Conservation (phyloP, 768 basidiomycete species). For the Amanita phalloides region DNA sequence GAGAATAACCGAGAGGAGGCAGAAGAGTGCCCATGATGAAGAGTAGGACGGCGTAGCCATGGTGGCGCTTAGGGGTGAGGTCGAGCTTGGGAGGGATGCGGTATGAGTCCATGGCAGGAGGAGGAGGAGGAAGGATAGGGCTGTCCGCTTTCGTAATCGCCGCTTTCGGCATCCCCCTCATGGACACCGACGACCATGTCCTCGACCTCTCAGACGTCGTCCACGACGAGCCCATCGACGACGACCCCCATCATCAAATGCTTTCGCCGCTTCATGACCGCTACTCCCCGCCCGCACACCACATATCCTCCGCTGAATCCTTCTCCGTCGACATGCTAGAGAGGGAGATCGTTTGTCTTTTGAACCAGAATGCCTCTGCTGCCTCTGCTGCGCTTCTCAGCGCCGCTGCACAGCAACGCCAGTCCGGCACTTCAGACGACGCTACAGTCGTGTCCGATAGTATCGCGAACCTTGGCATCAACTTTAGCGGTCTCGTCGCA, state of each 20-base stretch:
- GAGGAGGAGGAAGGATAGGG: not conserved
- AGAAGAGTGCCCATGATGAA: constrained; percentile 87
- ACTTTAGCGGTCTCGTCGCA: constrained; percentile 60
- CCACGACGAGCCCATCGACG: constrained; percentile 64
- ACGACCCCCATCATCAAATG: constrained; percentile 34
- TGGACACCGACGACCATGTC: constrained; percentile 52
- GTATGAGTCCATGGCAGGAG: constrained; percentile 16
- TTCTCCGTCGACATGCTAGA: constrained; percentile 68
- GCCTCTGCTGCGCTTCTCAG: constrained; percentile 53
- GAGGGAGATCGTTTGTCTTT: constrained; percentile 63
- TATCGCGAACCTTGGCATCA: constrained; percentile 38
- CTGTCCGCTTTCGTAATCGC: constrained; percentile 1
- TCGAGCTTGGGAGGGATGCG: constrained; percentile 42
- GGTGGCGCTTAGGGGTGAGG: constrained; percentile 59
- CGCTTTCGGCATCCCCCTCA: constrained; percentile 10
- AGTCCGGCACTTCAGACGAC: constrained; percentile 20
- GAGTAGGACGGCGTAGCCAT: constrained; percentile 72
- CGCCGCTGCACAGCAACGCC: constrained; percentile 61
- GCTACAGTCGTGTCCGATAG: constrained; percentile 19
- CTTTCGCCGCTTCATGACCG: constrained; percentile 27
- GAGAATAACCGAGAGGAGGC: constrained; percentile 68
- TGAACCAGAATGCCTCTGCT: constrained; percentile 67
- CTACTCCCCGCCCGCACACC: constrained; percentile 23
- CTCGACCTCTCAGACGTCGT: constrained; percentile 79
- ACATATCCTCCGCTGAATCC: constrained; percentile 30